A percentile compares a stretch with the other conserved stretches of the same genome.
phyloP scores from a whole-genome alignment of 169 alveolate genomes.

The Cryptosporidium viatorum region DNA sequence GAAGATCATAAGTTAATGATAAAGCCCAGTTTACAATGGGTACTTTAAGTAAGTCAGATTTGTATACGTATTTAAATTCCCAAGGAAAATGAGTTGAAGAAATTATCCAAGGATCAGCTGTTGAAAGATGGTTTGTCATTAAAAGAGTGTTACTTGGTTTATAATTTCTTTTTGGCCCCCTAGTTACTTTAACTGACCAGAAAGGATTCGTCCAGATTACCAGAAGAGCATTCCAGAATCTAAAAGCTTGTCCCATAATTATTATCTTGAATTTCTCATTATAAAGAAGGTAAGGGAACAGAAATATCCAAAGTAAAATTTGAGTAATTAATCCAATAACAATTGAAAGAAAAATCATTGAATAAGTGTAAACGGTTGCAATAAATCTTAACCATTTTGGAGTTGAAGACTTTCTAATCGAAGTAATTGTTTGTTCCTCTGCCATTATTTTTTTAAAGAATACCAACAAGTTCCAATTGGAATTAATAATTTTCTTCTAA shows the following conservation, averaged over 20 bases:
- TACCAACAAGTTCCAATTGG: background rate
- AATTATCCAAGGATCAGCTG: constrained; percentile 84
- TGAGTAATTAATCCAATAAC: constrained; percentile 39
- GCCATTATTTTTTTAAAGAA: background rate
- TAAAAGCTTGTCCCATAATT: constrained; percentile 54
- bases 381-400: constrained; percentile 38
- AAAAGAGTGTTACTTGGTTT: constrained; percentile 76
- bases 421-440: constrained; percentile 4
- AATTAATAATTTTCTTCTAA: background rate
- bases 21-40: constrained; percentile 82
- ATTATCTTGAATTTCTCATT: constrained; percentile 43
- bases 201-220: constrained; percentile 79
- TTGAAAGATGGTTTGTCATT: constrained; percentile 79
- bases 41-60: constrained; percentile 77
- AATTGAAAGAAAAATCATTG: constrained; percentile 26
- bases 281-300: constrained; percentile 53
- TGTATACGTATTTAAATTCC: constrained; percentile 80
- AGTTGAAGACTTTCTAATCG: constrained; percentile 26
- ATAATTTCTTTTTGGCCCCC: constrained; percentile 70
- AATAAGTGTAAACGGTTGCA: constrained; percentile 40
- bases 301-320: constrained; percentile 33
- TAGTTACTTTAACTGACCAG: constrained; percentile 77
- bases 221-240: constrained; percentile 51
- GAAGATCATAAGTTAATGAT: constrained; percentile 76
- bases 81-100: constrained; percentile 75